A percentile compares a stretch with the other conserved stretches of the same genome.
Conservation (phyloP, 2,329 filamentous ascomycete species). For the Penicillium corylophilum region DNA sequence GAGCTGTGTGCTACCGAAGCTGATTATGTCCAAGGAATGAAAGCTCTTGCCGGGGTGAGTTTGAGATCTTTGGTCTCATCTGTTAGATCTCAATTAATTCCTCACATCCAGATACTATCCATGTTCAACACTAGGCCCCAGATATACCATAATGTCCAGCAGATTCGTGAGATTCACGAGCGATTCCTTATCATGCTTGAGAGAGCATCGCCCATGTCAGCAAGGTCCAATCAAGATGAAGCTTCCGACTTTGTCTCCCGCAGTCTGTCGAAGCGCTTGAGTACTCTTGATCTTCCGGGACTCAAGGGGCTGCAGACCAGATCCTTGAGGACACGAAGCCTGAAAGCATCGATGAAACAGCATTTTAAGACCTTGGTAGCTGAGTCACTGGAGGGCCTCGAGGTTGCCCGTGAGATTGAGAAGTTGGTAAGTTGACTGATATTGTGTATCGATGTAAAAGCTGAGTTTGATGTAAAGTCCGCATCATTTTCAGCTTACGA, state of each 20-base stretch:
- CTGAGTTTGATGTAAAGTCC: slow-evolving; percentile 62
- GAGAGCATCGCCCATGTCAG: slow-evolving; percentile 62
- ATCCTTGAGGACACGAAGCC: slow-evolving; percentile 29
- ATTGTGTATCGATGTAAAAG: slow-evolving; percentile 27
- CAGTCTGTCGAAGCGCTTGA: slow-evolving; percentile 48
- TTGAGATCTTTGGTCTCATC: not conserved
- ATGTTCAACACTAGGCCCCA: slow-evolving; percentile 71
- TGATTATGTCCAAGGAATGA: slow-evolving; percentile 82
- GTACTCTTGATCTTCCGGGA: slow-evolving; percentile 49
- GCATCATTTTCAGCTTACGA: slow-evolving; percentile 82
- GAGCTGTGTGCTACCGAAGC: slow-evolving; percentile 86
- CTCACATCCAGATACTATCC: slow-evolving; percentile 62
- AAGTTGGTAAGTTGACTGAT: slow-evolving; percentile 44
- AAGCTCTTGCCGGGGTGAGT: slow-evolving; percentile 79
- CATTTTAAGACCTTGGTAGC: slow-evolving; percentile 43
- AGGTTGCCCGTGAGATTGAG: slow-evolving; percentile 56
- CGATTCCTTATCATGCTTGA: slow-evolving; percentile 75
- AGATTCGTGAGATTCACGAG: slow-evolving; percentile 81
- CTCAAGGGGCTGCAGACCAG: slow-evolving; percentile 28
- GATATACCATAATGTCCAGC: slow-evolving; percentile 75
- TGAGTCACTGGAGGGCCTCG: slow-evolving; percentile 54
- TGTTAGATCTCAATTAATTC: slow-evolving; percentile 30
- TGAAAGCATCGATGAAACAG: slow-evolving; percentile 29
- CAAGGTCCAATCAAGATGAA: slow-evolving; percentile 32
- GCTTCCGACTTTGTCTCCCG: slow-evolving; percentile 20